A percentile compares a stretch with the other conserved stretches of the same genome.
Evolutionary conservation across 306 rosid species (phyloP).

Genomic region (Cicer bijugum): DNA sequence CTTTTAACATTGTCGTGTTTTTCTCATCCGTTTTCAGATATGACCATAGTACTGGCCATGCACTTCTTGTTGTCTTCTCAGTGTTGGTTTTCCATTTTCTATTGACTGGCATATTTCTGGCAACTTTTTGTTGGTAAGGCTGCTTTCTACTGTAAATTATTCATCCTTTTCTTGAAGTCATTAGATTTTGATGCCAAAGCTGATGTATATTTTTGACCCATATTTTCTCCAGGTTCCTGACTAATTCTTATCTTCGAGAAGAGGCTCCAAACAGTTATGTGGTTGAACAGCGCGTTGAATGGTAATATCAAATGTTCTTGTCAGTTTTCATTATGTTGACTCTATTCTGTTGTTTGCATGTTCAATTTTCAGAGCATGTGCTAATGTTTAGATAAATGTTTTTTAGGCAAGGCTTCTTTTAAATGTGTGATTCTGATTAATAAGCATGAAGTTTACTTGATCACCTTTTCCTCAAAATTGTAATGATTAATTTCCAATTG

Average conservation of each 20-base stretch:
- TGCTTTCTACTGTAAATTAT: slow-evolving; percentile 34
- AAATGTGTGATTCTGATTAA: slow-evolving; percentile 27
- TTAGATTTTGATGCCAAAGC: slow-evolving; percentile 23
- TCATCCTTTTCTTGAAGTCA: slow-evolving; percentile 16
- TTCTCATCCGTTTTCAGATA: slow-evolving; percentile 67
- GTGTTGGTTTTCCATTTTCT: slow-evolving; percentile 87
- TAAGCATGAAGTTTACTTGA: slow-evolving; percentile 6
- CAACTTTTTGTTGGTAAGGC: slow-evolving; percentile 90
- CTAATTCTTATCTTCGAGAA: slow-evolving; percentile 94
- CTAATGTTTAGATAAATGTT: slow-evolving; percentile 19
- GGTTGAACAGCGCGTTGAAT: slow-evolving; percentile 99
- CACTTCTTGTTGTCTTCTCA: slow-evolving; percentile 81
- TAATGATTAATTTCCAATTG: slow-evolving; percentile 32
- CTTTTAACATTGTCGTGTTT: slow-evolving; percentile 25
- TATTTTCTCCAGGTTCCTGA: slow-evolving; percentile 70
- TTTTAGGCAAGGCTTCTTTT: slow-evolving; percentile 34
- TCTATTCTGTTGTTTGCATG: slow-evolving; percentile 34
- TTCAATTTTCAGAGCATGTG: slow-evolving; percentile 31
- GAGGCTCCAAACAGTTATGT: slow-evolving; percentile 98
- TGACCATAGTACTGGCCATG: slow-evolving; percentile 88
- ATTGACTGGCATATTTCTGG: slow-evolving; percentile 75
- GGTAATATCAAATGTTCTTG: slow-evolving; percentile 57
- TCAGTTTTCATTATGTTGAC: slow-evolving; percentile 25
- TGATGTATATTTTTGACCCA: slow-evolving; percentile 30
- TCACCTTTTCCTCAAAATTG: slow-evolving; percentile 23